phyloP scores from a whole-genome alignment of 108 stramenopile species.

The Nannochloropsis gaditana region DNA sequence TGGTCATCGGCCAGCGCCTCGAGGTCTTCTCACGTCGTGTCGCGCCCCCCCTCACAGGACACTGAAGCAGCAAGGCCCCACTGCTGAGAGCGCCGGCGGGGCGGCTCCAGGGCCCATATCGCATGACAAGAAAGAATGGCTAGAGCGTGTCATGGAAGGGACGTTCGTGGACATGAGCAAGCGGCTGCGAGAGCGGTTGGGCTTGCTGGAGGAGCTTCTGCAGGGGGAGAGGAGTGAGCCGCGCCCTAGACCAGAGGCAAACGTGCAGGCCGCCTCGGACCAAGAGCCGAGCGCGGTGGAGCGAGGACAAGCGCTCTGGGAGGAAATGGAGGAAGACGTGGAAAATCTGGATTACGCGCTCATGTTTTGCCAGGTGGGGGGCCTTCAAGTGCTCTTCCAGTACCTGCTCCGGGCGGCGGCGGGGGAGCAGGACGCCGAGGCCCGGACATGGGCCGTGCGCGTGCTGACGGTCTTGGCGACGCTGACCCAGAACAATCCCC shows the following conservation, averaged over 20 bases:
- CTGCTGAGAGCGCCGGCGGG: background rate
- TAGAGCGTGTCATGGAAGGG: background rate
- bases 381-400: background rate
- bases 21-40: background rate
- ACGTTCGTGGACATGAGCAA: constrained; percentile 7
- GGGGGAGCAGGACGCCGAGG: background rate
- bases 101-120: background rate
- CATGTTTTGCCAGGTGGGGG: constrained; percentile 3
- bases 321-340: background rate
- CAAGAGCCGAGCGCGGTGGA: background rate
- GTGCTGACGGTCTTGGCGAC: constrained; percentile 2
- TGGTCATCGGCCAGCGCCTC: too few relatives aligned
- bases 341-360: background rate
- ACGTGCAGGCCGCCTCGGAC: background rate
- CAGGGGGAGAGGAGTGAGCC: background rate
- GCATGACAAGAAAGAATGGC: background rate
- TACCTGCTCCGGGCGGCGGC: background rate
- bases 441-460: background rate
- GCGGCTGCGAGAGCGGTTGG: background rate
- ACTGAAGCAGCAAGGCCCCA: background rate
- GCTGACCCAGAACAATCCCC: background rate
- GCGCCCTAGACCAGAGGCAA: background rate
- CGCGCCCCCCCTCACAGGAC: background rate
- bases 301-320: background rate
- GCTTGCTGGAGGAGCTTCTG: background rate